Conservation (phyloP, 495 filamentous ascomycete species). For the Lophium mytilinum region DNA sequence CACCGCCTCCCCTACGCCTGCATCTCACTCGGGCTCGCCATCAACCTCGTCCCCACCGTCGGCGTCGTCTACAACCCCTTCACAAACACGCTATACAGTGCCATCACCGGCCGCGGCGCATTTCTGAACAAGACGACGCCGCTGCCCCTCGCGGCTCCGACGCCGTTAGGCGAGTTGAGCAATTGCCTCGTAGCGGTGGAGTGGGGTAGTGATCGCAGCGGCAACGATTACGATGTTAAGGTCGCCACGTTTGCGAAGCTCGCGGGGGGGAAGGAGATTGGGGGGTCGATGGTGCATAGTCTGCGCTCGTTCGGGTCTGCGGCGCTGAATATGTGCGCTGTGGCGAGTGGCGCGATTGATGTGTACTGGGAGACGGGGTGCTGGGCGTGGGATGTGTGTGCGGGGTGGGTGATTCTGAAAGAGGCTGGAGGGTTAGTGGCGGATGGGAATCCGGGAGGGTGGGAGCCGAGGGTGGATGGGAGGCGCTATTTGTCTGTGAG, state of each 20-base stretch:
- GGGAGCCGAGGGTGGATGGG: slow-evolving; percentile 66
- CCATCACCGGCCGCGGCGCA: slow-evolving; percentile 59
- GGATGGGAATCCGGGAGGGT: slow-evolving; percentile 67
- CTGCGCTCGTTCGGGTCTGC: slow-evolving; percentile 69
- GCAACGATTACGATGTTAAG: slow-evolving; percentile 71
- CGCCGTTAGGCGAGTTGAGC: slow-evolving; percentile 49
- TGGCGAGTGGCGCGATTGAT: slow-evolving; percentile 72
- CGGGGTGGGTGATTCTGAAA: slow-evolving; percentile 78
- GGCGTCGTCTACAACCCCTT: slow-evolving; percentile 85
- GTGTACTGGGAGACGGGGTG: slow-evolving; percentile 90
- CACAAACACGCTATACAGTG: slow-evolving; percentile 59
- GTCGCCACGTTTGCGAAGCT: slow-evolving; percentile 59
- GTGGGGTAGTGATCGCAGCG: slow-evolving; percentile 68
- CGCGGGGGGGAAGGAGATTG: slow-evolving; percentile 49
- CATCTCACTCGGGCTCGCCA: slow-evolving; percentile 71
- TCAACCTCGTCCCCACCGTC: slow-evolving; percentile 54
- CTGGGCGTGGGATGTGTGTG: slow-evolving; percentile 93
- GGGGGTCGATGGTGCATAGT: slow-evolving; percentile 79
- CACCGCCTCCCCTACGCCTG: slow-evolving; percentile 73
- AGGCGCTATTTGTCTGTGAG: slow-evolving; percentile 74
- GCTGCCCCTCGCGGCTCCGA: slow-evolving; percentile 41
- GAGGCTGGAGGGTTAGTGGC: slow-evolving; percentile 81
- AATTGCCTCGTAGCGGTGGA: slow-evolving; percentile 63
- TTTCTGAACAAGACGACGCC: slow-evolving; percentile 47
- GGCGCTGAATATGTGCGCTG: slow-evolving; percentile 75